A percentile compares a stretch with the other conserved stretches of the same genome.
Conservation (phyloP, 495 filamentous ascomycete species). For the Aspergillus bridgeri region DNA sequence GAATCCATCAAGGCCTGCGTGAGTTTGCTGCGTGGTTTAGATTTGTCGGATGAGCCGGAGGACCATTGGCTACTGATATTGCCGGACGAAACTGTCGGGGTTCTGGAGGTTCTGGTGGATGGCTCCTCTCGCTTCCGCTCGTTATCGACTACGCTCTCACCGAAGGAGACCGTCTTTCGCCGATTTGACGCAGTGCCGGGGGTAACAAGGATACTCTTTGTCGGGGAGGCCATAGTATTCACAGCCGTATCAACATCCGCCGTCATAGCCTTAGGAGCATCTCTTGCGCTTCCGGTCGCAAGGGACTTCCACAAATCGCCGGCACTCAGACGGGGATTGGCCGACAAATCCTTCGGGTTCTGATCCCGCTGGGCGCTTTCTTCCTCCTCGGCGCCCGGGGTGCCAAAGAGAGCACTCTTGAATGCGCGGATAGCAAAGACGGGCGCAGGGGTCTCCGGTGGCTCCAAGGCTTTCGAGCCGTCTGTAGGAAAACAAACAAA, state of each 20-base stretch:
- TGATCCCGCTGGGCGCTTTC: conserved; percentile 16
- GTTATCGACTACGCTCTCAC: conserved; percentile 61
- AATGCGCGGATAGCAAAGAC: conserved; percentile 92
- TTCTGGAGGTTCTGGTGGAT: conserved; percentile 28
- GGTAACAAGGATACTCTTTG: conserved; percentile 82
- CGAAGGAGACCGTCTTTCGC: conserved; percentile 91
- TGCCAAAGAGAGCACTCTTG: conserved; percentile 88
- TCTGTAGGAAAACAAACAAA: conserved; percentile 23
- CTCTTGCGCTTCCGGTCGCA: conserved; percentile 17
- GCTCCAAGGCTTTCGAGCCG: conserved; percentile 49
- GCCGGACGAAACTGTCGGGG: conserved; percentile 44
- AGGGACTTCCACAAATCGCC: conserved; percentile 21
- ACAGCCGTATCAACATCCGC: conserved; percentile 25
- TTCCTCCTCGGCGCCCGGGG: conserved; percentile 56
- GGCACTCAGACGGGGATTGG: conserved; percentile 23
- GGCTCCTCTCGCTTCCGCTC: conserved; percentile 45
- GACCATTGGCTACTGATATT: conserved; percentile 67
- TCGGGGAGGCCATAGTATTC: conserved; percentile 53
- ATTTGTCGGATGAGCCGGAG: conserved; percentile 46
- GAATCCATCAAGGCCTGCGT: conserved; percentile 46
- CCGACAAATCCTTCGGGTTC: conserved; percentile 17
- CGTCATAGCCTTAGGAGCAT: conserved; percentile 23
- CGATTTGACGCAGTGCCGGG: conserved; percentile 76
- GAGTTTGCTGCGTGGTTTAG: conserved; percentile 42
- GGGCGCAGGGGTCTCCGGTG: conserved; percentile 88